Evolutionary conservation across 2,329 filamentous ascomycete species (phyloP), one percentile per base, ranked within the genome.

Genomic region (Pleoardoris graminearum): DNA sequence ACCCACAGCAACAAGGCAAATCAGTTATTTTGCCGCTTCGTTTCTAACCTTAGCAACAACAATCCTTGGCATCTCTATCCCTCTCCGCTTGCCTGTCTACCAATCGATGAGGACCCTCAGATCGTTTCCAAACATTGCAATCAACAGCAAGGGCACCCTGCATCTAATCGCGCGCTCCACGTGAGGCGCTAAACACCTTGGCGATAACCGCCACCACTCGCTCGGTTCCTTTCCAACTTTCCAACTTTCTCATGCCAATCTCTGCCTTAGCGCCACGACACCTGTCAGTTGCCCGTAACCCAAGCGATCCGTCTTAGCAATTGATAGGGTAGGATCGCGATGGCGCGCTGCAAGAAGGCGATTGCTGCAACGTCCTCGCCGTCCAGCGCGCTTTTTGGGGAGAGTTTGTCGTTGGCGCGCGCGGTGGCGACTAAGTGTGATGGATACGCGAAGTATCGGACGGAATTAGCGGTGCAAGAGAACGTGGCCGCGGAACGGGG

Each of bases 251-350:
- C 17, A 30, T 33, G 48, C 39, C 41, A 44, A 41, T 29, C 21
- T 25, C 29, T 23, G 39, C 41, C 4, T 38, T 36, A 39, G 38
- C 48, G 53, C 53, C 44, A 51, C 48, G 45, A 55, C 48, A 55
- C 32, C 42, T 55, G 44, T 55, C 53, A 51, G 30, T 47, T 43
- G 29, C 47, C 32, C 35, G 35, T 47, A 50, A 47, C 33, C 41
- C 47, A 45, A 49, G 47, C 25, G 33, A 19, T 12, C 2, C 30
- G 32, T 21, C n/a, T 16, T 27, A n/a, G 8, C n/a, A 30, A n/a
- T 23, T 51, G 53, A 55, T 55, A 55, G 53, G 53, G 21, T 27
- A 23, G 30, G 14, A 17, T 32, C 8, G 14, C 29, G 43, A 51
- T 37, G 48, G 44, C 50, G 33, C 21, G 5, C 30, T 44, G 46